These are phyloP conservation scores for Neurospora sp. DNA, from an alignment of 495 filamentous ascomycete species.

Conservation along the genomic window DNA sequence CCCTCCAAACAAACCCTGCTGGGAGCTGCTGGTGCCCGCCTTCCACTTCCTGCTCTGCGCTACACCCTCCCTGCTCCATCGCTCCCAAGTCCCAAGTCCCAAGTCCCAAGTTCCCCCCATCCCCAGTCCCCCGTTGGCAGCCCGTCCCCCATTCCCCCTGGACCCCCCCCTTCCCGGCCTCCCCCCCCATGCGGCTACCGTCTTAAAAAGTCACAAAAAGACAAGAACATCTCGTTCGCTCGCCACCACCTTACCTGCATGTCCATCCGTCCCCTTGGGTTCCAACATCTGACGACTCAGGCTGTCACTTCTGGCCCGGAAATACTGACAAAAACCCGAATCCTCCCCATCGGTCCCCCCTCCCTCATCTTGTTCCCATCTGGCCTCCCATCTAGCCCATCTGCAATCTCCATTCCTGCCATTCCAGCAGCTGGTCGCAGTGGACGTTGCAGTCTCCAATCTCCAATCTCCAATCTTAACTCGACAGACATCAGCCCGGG, in stretches of 20 bases:
- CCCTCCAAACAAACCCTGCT: neutral
- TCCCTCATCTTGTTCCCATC: neutral
- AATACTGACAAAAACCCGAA: neutral
- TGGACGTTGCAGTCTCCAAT: neutral
- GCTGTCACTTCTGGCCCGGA: neutral
- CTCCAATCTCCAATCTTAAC: neutral
- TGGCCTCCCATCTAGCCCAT: neutral
- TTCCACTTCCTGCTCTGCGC: neutral
- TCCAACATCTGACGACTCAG: neutral
- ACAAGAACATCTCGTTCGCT: slow-evolving; percentile 1
- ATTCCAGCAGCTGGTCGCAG: neutral
- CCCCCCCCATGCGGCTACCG: slow-evolving; percentile 1
- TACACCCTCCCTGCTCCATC: neutral
- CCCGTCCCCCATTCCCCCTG: neutral
- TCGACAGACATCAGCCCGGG: neutral
- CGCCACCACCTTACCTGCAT: slow-evolving; percentile 1
- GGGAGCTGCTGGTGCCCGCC: neutral
- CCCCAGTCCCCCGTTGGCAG: neutral
- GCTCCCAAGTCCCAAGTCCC: neutral
- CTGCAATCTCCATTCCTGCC: neutral
- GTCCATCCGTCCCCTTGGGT: neutral
- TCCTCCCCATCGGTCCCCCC: neutral
- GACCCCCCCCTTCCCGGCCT: neutral
- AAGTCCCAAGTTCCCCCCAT: neutral
- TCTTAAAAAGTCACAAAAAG: slow-evolving; percentile 5